phyloP scores from a whole-genome alignment of 2,329 filamentous ascomycete species.

The Juglanconis oblonga region DNA sequence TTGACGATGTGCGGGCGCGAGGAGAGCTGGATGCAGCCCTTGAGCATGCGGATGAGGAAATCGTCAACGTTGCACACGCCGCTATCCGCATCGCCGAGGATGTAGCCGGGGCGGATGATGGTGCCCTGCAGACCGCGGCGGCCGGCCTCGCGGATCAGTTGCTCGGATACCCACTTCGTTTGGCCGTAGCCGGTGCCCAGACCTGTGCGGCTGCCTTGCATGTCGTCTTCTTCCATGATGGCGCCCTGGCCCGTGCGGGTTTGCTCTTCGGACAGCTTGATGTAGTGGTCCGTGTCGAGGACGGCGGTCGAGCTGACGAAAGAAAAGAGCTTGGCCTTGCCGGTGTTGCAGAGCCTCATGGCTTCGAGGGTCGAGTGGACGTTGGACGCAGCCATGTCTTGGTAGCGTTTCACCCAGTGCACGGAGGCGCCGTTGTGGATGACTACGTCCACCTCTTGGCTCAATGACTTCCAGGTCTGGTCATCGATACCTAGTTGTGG shows the following conservation, averaged over 20 bases:
- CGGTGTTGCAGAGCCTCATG: slow-evolving; percentile 71
- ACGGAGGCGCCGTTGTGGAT: slow-evolving; percentile 81
- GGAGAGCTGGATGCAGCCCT: slow-evolving; percentile 80
- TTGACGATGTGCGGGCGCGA: slow-evolving; percentile 76
- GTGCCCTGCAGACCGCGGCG: slow-evolving; percentile 70
- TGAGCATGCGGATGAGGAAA: slow-evolving; percentile 82
- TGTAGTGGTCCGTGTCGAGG: slow-evolving; percentile 79
- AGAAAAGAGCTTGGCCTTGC: slow-evolving; percentile 74
- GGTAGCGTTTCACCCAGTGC: slow-evolving; percentile 80
- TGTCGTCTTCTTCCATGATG: slow-evolving; percentile 73
- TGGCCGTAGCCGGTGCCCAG: slow-evolving; percentile 89
- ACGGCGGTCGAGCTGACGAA: slow-evolving; percentile 83
- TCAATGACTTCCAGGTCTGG: slow-evolving; percentile 62
- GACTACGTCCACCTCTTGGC: slow-evolving; percentile 65
- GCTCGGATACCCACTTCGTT: slow-evolving; percentile 76
- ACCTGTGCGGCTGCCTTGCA: slow-evolving; percentile 71
- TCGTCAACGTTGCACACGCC: slow-evolving; percentile 82
- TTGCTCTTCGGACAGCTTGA: slow-evolving; percentile 66
- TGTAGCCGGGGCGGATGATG: slow-evolving; percentile 81
- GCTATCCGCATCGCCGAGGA: slow-evolving; percentile 68
- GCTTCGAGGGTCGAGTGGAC: slow-evolving; percentile 78
- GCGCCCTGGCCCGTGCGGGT: slow-evolving; percentile 59
- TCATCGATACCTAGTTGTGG: slow-evolving; percentile 70
- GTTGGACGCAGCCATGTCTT: slow-evolving; percentile 68
- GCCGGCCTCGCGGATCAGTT: slow-evolving; percentile 75